Evolutionary conservation across 495 filamentous ascomycete species (phyloP), one percentile per base, ranked within the genome.

Genomic region (Podospora bellae-mahoneyi): DNA sequence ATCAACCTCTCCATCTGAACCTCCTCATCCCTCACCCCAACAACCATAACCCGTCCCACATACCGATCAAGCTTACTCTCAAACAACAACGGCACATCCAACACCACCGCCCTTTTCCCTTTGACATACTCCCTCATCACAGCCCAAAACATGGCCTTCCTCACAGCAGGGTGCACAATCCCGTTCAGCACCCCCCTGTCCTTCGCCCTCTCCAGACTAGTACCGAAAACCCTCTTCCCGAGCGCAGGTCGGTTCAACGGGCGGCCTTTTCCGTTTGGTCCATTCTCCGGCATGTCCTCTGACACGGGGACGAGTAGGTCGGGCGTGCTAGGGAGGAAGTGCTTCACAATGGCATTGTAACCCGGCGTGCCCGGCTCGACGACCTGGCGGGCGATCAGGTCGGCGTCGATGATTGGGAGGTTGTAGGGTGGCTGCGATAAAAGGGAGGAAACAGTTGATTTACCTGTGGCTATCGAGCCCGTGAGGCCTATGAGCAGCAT

Each of bases 401-500:
- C 96, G 72, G 95, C 93, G 81, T 99, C 95, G 84, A 99, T 91
- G 75, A 98, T 86, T 76, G 95, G 94, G 75, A 98, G 87, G 72
- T 85, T 86, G 84, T 97, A 89, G 13, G 93, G 94, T 0, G 92
- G 84, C 0, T 84, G 80, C 65, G 88, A 85, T 77, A 99, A 92
- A 72, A 97, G 81, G 66, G 82, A 76, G 54, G 95, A 97, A 70
- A 96, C 94, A 70, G 96, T 99, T 44, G 93, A 96, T 87, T 99
- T 99, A 76, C 96, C 95, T 3, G 96, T 98, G 48, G 95, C 94
- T 77, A 99, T 97, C 68, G 93, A 97, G 80, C 95, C 95, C 48
- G 95, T 99, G 30, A 99, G 89, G 71, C 95, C 95, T 75, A 99
- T 92, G 73, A 99, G 86, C 64, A 99, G 87, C 96, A 99, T 48